phyloP scores from a whole-genome alignment of 129 eudicot species.

The Artemisia argyi region DNA sequence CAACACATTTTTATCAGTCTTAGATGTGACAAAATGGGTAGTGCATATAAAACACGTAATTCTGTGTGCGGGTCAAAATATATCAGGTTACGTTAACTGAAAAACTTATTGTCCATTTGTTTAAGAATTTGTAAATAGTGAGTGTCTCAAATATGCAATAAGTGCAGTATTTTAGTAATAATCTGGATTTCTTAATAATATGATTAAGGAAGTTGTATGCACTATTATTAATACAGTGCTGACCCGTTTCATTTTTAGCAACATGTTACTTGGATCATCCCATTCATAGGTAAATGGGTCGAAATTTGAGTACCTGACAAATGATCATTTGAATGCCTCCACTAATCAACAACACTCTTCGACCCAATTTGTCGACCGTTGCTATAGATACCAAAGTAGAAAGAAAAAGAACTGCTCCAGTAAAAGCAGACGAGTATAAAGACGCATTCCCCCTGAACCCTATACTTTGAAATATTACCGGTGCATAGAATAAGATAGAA shows the following conservation, averaged over 20 bases:
- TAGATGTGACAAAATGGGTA: no score
- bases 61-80: background rate
- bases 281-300: background rate
- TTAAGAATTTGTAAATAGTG: background rate
- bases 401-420: conserved; percentile 73
- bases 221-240: background rate
- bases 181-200: background rate
- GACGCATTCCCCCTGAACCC: conserved; percentile 75
- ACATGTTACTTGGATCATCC: background rate
- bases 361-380: conserved; percentile 68
- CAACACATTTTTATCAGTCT: background rate
- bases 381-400: conserved; percentile 75
- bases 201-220: background rate
- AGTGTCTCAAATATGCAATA: background rate
- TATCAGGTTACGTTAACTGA: background rate
- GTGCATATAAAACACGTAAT: no score
- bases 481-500: conserved; percentile 77
- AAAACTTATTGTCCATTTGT: background rate
- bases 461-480: conserved; percentile 73
- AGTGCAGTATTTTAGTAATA: background rate
- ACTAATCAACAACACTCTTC: conserved; percentile 61
- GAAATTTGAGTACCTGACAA: conserved; percentile 57
- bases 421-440: conserved; percentile 70
- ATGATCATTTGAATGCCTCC: conserved; percentile 85
- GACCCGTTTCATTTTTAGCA: background rate